Base-by-base conservation (phyloP, 2,329 filamentous ascomycete genomes). In the Xylaria arbuscula region DNA sequence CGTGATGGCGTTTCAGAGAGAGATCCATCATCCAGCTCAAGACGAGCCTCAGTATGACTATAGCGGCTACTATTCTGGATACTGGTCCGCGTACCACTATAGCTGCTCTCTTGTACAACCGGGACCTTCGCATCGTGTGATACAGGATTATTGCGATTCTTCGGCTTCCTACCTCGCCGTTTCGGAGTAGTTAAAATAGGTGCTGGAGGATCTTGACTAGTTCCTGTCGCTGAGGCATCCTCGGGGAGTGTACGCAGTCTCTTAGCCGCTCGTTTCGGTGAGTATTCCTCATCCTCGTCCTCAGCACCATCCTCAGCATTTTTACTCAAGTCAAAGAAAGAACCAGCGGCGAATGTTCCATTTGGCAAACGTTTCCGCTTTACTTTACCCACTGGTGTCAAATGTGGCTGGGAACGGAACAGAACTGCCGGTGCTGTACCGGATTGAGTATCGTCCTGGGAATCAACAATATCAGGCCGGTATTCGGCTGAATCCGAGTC, bases 401-500 rank as follows among this genome's bases (percentile, higher is more conserved):
- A 17, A 32, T 45, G 68, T n/a, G 62, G 56, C n/a, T 48, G 57
- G 15, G 42, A 45, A 24, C 42, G 62, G 15, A 42, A 65, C 40
- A 40, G 66, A 40, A 54, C 51, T 17, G 55, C 54, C 1, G 64
- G 47, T 48, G 53, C 69, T 48, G 50, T 71, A 60, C 67, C 70
- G 24, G 71, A 72, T 38, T 67, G 71, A n/a, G 70, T 71, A 58
- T 76, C 75, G 36, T 74, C 73, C 19, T 74, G 74, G 54, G 75
- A 74, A 24, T 75, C 72, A 15, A 50, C 66, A 36, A 67, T 59
- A 15, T 69, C 69, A 9, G 75, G 75, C 15, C 68, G 73, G 45
- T 76, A 78, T 55, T 78, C 76, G 24, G 73, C 72, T 54, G 73
- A 75, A 22, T 76, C 76, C 1, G 72, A 74, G 40, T 74, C 75